Base-by-base conservation (phyloP, 2,329 filamentous ascomycete genomes). In the Furcasterigmium sp. region DNA sequence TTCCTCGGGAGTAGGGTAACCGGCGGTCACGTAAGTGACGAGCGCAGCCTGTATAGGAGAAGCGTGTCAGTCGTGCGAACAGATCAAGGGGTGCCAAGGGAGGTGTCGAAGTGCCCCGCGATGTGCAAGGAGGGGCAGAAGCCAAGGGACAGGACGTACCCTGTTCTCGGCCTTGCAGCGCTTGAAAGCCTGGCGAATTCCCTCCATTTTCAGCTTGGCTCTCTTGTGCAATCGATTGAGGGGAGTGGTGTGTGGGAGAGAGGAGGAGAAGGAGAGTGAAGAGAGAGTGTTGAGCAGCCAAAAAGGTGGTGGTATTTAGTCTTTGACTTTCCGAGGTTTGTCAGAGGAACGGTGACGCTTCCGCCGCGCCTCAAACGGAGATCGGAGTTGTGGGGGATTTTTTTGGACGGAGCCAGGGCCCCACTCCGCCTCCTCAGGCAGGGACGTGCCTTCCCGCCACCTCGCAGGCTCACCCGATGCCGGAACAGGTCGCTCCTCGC, bases 11-110 rank as follows among this genome's bases (percentile, higher is more conserved):
- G 80, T 87, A 14, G 93, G 93, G 62, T 84, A 98, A 44, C 93
- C 93, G 46, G 91, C 91, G 20, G 93, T 98, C 60, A 96, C 89
- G 75, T 98, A 98, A 21, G 91, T 91, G 51, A 98, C 88, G 49
- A 98, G 77, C 40, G 93, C 91, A 53, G 87, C 73, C 78, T 93
- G 63, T 26, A 11, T 51, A 58, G 19, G 9, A 13, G 26, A n/a
- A 11, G 18, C 38, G 15, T 41, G 46, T 37, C 5, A 25, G 39
- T 15, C 8, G n/a, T 34, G 19, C 39, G 11, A 26, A 26, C 23
- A 26, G 11, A 9, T 25, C 17, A 21, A 35, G 17, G 32, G 32
- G n/a, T 37, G 40, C 25, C 42, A 21, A 40, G 13, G 17, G 15
- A 4, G 23, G 29, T 18, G 35, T 11, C 35, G 29, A 15, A 30